Conservation (phyloP, 2,329 filamentous ascomycete species). For the Sporothrix variecibatus region DNA sequence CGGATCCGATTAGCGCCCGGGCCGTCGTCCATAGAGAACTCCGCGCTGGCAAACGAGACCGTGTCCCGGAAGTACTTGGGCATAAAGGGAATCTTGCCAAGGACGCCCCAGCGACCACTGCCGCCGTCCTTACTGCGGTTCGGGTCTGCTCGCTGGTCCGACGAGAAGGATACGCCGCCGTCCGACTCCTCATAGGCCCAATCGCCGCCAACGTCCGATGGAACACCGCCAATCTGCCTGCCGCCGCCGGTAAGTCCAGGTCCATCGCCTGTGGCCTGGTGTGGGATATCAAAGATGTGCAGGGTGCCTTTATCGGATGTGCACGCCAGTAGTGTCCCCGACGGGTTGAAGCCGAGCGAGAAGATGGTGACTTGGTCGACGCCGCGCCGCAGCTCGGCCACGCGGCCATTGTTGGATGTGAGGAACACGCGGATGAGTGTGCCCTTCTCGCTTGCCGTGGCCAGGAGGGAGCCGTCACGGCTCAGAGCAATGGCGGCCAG, state of each 20-base stretch:
- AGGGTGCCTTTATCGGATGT: constrained; percentile 97
- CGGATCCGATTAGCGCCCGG: constrained; percentile 37
- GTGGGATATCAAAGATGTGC: constrained; percentile 86
- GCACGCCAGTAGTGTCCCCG: constrained; percentile 76
- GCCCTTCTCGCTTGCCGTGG: constrained; percentile 88
- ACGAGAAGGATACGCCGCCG: constrained; percentile 21
- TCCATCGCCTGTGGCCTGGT: constrained; percentile 37
- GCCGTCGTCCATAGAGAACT: constrained; percentile 79
- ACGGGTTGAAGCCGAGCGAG: constrained; percentile 84
- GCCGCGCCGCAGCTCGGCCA: constrained; percentile 84
- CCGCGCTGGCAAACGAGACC: constrained; percentile 79
- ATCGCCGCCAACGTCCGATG: constrained; percentile 27
- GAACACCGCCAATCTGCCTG: background rate
- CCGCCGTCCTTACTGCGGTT: constrained; percentile 36
- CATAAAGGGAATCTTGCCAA: constrained; percentile 80
- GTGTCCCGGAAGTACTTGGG: constrained; percentile 86
- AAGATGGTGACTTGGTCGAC: constrained; percentile 87
- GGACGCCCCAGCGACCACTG: constrained; percentile 79
- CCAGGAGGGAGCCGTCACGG: constrained; percentile 75
- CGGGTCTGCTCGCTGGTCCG: constrained; percentile 26
- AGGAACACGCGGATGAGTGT: constrained; percentile 87
- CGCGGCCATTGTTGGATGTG: constrained; percentile 74
- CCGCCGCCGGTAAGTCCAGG: background rate
- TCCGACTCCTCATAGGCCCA: constrained; percentile 31
- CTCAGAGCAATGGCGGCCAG: constrained; percentile 80